Percentiles rank a stretch among this genome's conserved stretches.
These are phyloP conservation scores for Debaryomyces tyrocola DNA, from an alignment of 805 yeast genomes.

Conservation along the genomic window DNA sequence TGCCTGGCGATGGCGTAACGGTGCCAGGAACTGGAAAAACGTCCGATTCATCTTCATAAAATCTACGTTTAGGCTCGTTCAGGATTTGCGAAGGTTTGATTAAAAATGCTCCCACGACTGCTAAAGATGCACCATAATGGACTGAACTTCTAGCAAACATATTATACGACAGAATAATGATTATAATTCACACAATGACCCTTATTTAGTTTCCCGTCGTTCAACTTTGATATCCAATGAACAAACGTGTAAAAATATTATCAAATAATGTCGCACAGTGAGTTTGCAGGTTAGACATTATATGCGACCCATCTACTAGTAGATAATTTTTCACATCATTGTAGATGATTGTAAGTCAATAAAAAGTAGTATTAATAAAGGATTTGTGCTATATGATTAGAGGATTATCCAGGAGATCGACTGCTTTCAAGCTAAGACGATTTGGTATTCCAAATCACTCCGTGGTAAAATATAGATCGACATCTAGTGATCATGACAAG, in stretches of 20 bases:
- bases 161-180: not conserved
- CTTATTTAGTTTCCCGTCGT: no score
- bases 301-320: not conserved
- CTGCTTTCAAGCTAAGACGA: not conserved
- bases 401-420: not conserved
- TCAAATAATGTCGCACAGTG: not conserved
- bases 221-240: not conserved
- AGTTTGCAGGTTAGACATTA: not conserved
- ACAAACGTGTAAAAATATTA: not conserved
- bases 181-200: no score
- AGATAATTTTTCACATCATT: not conserved
- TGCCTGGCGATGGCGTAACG: constrained; percentile 39
- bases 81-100: constrained; percentile 1
- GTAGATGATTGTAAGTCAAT: no score
- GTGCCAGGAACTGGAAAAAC: constrained; percentile 54
- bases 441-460: not conserved
- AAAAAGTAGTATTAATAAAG: not conserved
- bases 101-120: constrained; percentile 82
- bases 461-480: not conserved
- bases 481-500: not conserved
- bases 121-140: constrained; percentile 58
- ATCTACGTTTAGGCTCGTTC: constrained; percentile 34
- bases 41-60: constrained; percentile 50
- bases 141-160: constrained; percentile 6
- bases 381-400: not conserved